These are phyloP conservation scores for Apophysomyces variabilis DNA, from an alignment of 371 early-diverging fungal genomes.

Conservation along the genomic window DNA sequence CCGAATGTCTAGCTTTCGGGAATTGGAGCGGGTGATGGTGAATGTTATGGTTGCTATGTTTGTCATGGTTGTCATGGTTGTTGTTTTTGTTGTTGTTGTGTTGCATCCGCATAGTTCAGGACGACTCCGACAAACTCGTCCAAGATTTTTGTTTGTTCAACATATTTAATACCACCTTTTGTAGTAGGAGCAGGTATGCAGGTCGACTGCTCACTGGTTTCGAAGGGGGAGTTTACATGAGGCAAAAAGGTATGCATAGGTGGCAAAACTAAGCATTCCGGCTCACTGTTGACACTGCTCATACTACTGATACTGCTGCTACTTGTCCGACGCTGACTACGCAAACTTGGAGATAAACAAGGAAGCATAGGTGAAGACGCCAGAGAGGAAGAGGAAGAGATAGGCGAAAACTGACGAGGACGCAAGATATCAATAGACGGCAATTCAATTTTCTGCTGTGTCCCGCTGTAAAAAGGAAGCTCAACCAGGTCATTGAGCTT, in stretches of 20 bases:
- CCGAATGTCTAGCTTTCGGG: conserved; percentile 13
- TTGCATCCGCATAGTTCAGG: conserved; percentile 26
- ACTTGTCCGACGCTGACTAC: conserved; percentile 40
- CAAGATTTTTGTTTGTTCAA: conserved; percentile 27
- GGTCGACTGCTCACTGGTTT: conserved; percentile 7
- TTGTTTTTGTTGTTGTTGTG: conserved; percentile 9
- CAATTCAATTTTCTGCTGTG: conserved; percentile 51
- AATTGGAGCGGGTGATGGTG: not conserved
- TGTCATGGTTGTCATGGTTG: not conserved
- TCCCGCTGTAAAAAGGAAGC: conserved; percentile 47
- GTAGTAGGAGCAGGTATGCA: conserved; percentile 12
- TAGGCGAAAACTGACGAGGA: conserved; percentile 10
- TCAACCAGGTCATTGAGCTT: conserved; percentile 27
- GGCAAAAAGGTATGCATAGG: conserved; percentile 25
- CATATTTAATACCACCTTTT: conserved; percentile 22
- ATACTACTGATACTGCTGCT: conserved; percentile 42
- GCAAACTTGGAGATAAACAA: conserved; percentile 39
- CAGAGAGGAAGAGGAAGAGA: conserved; percentile 18
- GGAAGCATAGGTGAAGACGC: conserved; percentile 38
- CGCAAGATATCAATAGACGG: conserved; percentile 33
- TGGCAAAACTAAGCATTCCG: conserved; percentile 17
- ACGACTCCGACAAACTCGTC: conserved; percentile 37
- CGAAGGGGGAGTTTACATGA: conserved; percentile 9
- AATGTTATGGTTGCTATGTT: conserved; percentile 7
- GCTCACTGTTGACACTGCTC: conserved; percentile 28